These are phyloP conservation scores for Jaenimonas drosophilae DNA, from an alignment of 208 protist genomes.

Conservation along the genomic window DNA sequence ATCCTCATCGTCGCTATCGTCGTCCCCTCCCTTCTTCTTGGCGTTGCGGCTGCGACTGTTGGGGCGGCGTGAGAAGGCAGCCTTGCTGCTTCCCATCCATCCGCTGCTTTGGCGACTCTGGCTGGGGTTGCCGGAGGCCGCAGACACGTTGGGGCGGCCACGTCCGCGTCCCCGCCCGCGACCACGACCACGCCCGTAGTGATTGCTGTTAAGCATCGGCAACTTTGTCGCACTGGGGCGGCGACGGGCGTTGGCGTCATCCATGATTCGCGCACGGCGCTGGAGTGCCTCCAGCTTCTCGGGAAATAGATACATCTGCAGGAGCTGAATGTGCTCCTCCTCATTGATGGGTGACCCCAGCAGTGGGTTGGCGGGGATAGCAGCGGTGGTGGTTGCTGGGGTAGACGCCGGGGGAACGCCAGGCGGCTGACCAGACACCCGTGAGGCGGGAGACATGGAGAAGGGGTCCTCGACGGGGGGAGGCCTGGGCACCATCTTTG, in stretches of 20 bases:
- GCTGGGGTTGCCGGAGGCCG: too few species aligned
- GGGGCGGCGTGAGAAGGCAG: too few species aligned
- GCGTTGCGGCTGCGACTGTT: neutral
- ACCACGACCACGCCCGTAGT: neutral
- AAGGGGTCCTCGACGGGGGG: too few species aligned
- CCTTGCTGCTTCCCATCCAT: too few species aligned
- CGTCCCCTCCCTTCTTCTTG: neutral
- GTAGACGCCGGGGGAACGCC: neutral
- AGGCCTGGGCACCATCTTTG: too few species aligned
- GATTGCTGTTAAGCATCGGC: neutral
- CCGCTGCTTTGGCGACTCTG: too few species aligned
- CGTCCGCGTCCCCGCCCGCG: neutral
- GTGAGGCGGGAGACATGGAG: too few species aligned
- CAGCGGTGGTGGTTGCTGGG: neutral
- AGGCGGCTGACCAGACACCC: slow-evolving; percentile 3
- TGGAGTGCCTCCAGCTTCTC: slow-evolving; percentile 13
- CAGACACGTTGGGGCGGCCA: too few species aligned
- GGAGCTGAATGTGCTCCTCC: slow-evolving; percentile 42
- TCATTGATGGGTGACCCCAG: slow-evolving; percentile 15
- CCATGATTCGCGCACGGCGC: slow-evolving; percentile 5
- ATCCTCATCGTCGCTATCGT: slow-evolving; percentile 12
- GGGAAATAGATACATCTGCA: slow-evolving; percentile 43
- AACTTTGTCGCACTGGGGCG: slow-evolving; percentile 1
- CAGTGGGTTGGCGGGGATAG: neutral
- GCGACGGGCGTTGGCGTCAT: neutral